Conservation (phyloP, 108 stramenopile genomes). For the Conticribra guillardii region DNA sequence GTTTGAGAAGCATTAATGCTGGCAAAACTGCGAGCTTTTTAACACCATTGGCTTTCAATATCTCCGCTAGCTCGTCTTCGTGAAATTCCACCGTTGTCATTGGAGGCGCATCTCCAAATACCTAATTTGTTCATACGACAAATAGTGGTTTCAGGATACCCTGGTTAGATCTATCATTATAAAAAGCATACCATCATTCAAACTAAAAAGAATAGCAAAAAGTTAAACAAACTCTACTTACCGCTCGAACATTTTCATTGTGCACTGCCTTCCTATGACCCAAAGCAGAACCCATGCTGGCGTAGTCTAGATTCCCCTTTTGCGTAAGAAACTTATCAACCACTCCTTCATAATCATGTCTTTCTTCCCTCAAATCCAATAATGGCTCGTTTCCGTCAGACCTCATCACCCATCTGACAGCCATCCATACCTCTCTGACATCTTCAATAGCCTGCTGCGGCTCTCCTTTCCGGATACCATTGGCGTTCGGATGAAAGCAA, state of each 20-base stretch:
- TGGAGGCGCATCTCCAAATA: conserved; percentile 53
- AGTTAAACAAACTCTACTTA: too few species aligned
- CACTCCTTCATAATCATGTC: conserved; percentile 46
- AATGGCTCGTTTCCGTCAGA: conserved; percentile 16
- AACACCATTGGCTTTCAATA: conserved; percentile 34
- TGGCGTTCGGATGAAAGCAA: conserved; percentile 79
- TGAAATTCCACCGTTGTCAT: conserved; percentile 37
- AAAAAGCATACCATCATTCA: too few species aligned
- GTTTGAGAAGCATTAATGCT: conserved; percentile 48
- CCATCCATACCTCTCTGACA: conserved; percentile 82
- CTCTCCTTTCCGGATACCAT: conserved; percentile 59
- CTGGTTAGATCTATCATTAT: too few species aligned
- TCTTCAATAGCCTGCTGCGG: conserved; percentile 52
- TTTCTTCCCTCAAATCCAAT: conserved; percentile 30
- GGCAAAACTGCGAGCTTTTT: conserved; percentile 46
- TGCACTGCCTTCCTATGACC: conserved; percentile 57
- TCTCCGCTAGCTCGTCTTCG: conserved; percentile 50
- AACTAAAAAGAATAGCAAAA: too few species aligned
- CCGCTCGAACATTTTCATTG: conserved; percentile 75
- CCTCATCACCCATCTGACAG: conserved; percentile 56
- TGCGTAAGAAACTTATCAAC: conserved; percentile 65
- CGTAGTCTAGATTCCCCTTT: conserved; percentile 27
- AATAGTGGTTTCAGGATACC: too few species aligned
- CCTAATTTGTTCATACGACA: too few species aligned
- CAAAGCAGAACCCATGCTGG: conserved; percentile 53